Percentiles rank a stretch among this genome's conserved stretches.
phyloP scores from a whole-genome alignment of 352 stramenopile species.

The Pythium utonaiense region DNA sequence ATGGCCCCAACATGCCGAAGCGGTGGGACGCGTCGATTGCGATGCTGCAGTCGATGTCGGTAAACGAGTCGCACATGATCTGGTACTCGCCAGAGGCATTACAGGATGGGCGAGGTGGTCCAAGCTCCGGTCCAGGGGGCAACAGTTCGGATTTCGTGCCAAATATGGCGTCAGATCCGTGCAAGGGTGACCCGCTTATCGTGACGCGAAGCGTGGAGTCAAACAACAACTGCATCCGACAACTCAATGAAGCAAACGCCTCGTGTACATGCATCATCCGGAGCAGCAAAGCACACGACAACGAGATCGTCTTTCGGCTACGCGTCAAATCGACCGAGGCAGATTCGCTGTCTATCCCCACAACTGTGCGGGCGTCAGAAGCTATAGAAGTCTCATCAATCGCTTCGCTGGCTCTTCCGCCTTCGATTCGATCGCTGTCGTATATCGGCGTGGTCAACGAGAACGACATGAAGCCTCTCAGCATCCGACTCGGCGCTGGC shows the following conservation, averaged over 20 bases:
- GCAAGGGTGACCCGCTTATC: slow-evolving; percentile 40
- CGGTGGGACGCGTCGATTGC: not conserved
- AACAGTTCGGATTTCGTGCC: not conserved
- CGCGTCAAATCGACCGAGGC: not conserved
- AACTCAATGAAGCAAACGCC: slow-evolving; percentile 41
- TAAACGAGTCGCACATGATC: slow-evolving; percentile 2
- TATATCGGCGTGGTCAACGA: not conserved
- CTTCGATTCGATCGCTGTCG: not conserved
- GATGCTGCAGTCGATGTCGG: not conserved
- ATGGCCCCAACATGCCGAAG: no score
- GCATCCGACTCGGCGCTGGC: not conserved
- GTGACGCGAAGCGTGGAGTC: slow-evolving; percentile 39
- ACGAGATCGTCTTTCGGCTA: slow-evolving; percentile 6
- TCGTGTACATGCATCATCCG: slow-evolving; percentile 51
- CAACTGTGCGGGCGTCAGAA: not conserved
- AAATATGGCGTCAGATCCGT: slow-evolving; percentile 12
- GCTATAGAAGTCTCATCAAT: not conserved
- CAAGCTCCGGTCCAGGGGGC: not conserved
- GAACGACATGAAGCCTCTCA: not conserved
- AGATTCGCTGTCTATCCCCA: not conserved
- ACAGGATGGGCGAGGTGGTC: not conserved
- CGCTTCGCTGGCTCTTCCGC: not conserved
- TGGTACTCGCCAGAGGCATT: not conserved
- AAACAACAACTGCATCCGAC: slow-evolving; percentile 42
- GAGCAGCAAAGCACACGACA: slow-evolving; percentile 27